These are phyloP conservation scores for Rutidosis leptorrhynchoides DNA, from an alignment of 129 eudicot species.

Conservation along the genomic window DNA sequence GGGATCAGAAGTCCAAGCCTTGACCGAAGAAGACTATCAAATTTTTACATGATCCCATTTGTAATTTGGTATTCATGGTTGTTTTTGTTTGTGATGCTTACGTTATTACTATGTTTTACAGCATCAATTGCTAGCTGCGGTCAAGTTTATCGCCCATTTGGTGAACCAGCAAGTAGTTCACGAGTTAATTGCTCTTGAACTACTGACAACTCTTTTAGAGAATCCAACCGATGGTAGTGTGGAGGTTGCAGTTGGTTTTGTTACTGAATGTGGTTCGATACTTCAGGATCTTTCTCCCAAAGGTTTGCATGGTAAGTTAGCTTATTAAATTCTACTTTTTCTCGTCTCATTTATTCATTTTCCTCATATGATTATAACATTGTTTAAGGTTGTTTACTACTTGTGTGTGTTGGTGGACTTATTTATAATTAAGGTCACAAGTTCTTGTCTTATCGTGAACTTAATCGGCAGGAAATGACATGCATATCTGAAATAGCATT, in stretches of 20 bases:
- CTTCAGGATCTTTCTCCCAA: conserved; percentile 82
- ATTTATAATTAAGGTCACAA: too few relatives aligned
- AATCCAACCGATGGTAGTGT: conserved; percentile 98
- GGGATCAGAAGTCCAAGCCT: conserved; percentile 88
- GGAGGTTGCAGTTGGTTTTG: conserved; percentile 96
- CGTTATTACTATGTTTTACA: conserved; percentile 24
- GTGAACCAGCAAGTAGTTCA: conserved; percentile 93
- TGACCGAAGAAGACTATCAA: conserved; percentile 89
- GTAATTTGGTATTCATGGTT: too few relatives aligned
- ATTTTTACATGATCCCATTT: too few relatives aligned
- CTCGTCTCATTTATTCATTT: too few relatives aligned
- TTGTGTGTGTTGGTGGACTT: too few relatives aligned
- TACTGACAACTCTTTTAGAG: conserved; percentile 68
- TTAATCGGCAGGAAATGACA: too few relatives aligned
- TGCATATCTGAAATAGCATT: too few relatives aligned
- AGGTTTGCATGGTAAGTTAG: conserved; percentile 78
- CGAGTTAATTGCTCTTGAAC: conserved; percentile 91
- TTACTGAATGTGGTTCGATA: conserved; percentile 87
- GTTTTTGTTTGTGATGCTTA: background rate
- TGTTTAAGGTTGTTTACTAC: too few relatives aligned
- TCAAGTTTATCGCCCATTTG: conserved; percentile 88
- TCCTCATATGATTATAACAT: conserved; percentile 26
- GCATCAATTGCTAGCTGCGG: conserved; percentile 92
- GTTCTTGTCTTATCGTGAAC: too few relatives aligned
- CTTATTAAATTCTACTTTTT: background rate